Base-by-base conservation (phyloP, 768 basidiomycete genomes). In the Tricholoma saponaceum region DNA sequence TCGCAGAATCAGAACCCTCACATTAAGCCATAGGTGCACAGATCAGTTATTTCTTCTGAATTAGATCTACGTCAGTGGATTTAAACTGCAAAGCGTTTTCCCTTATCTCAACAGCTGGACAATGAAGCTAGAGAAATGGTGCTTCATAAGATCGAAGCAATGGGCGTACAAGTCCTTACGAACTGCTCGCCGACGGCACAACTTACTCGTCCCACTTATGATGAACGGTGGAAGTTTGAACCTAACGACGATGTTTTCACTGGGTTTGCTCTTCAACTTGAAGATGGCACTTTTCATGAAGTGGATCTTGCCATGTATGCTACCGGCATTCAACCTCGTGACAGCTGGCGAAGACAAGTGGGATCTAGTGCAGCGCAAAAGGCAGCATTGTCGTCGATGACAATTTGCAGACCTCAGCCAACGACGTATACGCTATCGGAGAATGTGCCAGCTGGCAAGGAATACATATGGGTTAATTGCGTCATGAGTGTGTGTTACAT, bases 391-490 rank as follows among this genome's bases (percentile, higher is more conserved):
- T 78, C 4, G 83, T 89, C 7, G 75, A 79, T 28, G 83, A 87
- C 56, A 69, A 73, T 52, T 70, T 90, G 49, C 67, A 74, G 63
- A 89, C 87, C 1, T 84, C 79, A 9, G 79, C 76, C 0, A 64
- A 78, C 39, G 81, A 83, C 52, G 79, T 89, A 5, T 90, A 82
- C 60, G 88, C 89, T 5, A 85, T 91, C 50, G 89, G 89, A 4
- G 89, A 90, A 68, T 91, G 89, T 65, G 87, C 87, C 1, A 77
- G 75, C 50, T 90, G 86, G 86, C 75, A 71, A 53, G 80, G 77
- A 2, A 86, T 39, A 83, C 79, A n/a, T 90, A 87, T 62, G 89
- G 89, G 3, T 73, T 91, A 9, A 87, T 90, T 63, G 87, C 81
- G 2, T 88, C 88, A n/a, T 87, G 39, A 77, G 47, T 49, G n/a